Base-by-base conservation (phyloP, 192 early-diverging fungal genomes). In the Lobulomyces angularis region DNA sequence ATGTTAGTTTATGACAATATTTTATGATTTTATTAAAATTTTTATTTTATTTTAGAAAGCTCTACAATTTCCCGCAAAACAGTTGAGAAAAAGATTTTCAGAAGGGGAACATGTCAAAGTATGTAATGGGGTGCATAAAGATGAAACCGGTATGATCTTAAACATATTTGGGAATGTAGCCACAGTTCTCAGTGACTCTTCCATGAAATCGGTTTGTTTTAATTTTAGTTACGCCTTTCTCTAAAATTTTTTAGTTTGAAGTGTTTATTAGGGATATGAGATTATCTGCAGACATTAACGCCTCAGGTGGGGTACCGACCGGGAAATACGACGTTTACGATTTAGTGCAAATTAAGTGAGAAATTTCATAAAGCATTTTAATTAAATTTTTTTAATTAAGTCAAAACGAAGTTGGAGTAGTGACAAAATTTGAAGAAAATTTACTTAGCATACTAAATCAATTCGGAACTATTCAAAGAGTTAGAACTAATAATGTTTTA, bases 31-130 rank as follows among this genome's bases (percentile, higher is more conserved):
- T 48, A 41, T 49, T 6, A 41, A 42, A 48, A 17, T 16, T 47
- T 46, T 26, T 6, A 43, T 9, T 26, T 12, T 12, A 26, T 39
- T 11, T 17, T 17, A 18, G 7, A 14, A 16, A 18, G 27, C 6
- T 8, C 5, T 5, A 46, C 22, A 5, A 46, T n/a, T 46, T 17
- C 8, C 55, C 9, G 24, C 47, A 6, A 59, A 62, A 9, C 81
- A 91, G 51, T 65, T 98, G 22, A 69, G 81, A 36, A 98, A 98
- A 62, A 69, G 80, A n/a, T 98, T 96, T 51, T 51, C 62, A 17
- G 64, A 77, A 12, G 95, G 95, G 44, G 88, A 98, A 53, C 87
- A 94, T 45, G 95, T 96, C 41, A 78, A 85, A 56, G 91, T 98
- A 22, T 72, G 85, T 26, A 77, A 82, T 27, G 95, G 95, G 19